A percentile compares a stretch with the other conserved stretches of the same genome.
phyloP scores from a whole-genome alignment of 352 stramenopile genomes.

The Phytophthora citrophthora region DNA sequence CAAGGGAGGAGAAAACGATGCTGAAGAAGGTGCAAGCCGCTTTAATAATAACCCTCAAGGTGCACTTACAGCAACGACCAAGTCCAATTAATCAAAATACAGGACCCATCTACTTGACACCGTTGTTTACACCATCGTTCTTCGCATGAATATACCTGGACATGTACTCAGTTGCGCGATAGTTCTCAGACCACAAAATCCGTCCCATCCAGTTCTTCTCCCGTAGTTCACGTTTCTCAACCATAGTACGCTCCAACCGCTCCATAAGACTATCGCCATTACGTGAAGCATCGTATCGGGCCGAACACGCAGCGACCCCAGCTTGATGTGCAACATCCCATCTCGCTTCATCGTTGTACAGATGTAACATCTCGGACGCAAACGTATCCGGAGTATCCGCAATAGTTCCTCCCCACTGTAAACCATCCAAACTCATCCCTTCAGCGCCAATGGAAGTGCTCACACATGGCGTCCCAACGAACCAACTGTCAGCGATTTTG shows the following conservation, averaged over 20 bases:
- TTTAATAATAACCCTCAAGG: background rate
- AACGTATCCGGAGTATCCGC: conserved; percentile 52
- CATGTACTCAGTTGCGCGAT: conserved; percentile 86
- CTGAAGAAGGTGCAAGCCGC: conserved; percentile 1
- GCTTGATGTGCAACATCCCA: conserved; percentile 43
- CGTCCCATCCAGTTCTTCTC: conserved; percentile 72
- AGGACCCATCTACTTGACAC: too few relatives aligned
- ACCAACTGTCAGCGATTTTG: conserved; percentile 95
- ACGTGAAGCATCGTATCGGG: conserved; percentile 51
- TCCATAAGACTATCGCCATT: conserved; percentile 63
- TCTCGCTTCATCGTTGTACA: conserved; percentile 49
- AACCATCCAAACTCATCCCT: conserved; percentile 60
- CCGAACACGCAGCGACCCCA: conserved; percentile 37
- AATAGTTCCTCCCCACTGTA: conserved; percentile 60
- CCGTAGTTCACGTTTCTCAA: conserved; percentile 32
- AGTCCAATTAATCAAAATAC: background rate
- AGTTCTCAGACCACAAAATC: conserved; percentile 88
- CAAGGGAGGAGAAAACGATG: background rate
- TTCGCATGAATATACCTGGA: conserved; percentile 83
- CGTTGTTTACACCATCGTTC: conserved; percentile 37
- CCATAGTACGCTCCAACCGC: conserved; percentile 51
- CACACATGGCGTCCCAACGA: conserved; percentile 89
- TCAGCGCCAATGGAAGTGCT: conserved; percentile 91
- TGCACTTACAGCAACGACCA: background rate
- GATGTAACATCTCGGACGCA: conserved; percentile 42